Percentiles rank a stretch among this genome's conserved stretches.
Evolutionary conservation across 2,329 filamentous ascomycete genomes (phyloP).

Genomic region (Acrodontium crateriforme): DNA sequence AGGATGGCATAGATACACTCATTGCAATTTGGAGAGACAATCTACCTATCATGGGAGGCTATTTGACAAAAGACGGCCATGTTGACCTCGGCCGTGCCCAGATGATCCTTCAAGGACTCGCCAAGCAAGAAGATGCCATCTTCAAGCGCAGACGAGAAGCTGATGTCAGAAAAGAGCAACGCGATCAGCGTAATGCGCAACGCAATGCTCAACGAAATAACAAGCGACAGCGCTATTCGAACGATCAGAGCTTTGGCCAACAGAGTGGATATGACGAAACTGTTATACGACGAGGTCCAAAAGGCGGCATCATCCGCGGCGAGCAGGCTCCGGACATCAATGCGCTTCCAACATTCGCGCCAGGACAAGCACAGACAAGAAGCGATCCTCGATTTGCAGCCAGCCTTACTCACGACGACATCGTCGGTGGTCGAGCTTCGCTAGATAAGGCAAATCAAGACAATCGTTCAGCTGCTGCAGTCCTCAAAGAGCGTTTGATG

Average conservation of each 20-base stretch:
- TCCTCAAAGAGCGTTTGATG: slow-evolving; percentile 68
- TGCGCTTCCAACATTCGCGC: slow-evolving; percentile 43
- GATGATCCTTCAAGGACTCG: slow-evolving; percentile 73
- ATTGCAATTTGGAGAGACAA: slow-evolving; percentile 97
- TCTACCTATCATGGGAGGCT: slow-evolving; percentile 80
- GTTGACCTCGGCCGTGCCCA: slow-evolving; percentile 81
- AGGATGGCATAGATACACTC: slow-evolving; percentile 91
- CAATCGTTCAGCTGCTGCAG: slow-evolving; percentile 89
- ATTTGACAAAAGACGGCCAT: slow-evolving; percentile 87
- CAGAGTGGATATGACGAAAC: slow-evolving; percentile 19
- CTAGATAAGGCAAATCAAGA: slow-evolving; percentile 59
- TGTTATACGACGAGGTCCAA: slow-evolving; percentile 19
- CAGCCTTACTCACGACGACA: slow-evolving; percentile 68
- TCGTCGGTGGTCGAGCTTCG: slow-evolving; percentile 37
- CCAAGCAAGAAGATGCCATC: slow-evolving; percentile 85
- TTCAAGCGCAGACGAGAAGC: slow-evolving; percentile 77
- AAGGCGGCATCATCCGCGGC: slow-evolving; percentile 19
- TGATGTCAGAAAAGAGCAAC: slow-evolving; percentile 71
- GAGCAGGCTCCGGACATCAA: slow-evolving; percentile 24
- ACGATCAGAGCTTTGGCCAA: slow-evolving; percentile 13
- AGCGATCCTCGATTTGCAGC: slow-evolving; percentile 37
- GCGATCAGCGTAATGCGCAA: slow-evolving; percentile 62
- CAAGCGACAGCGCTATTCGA: slow-evolving; percentile 18
- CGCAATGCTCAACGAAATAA: slow-evolving; percentile 43
- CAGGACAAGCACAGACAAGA: slow-evolving; percentile 39